These are phyloP conservation scores for Stylosanthes scabra DNA, from an alignment of 331 rosid genomes.

Conservation along the genomic window DNA sequence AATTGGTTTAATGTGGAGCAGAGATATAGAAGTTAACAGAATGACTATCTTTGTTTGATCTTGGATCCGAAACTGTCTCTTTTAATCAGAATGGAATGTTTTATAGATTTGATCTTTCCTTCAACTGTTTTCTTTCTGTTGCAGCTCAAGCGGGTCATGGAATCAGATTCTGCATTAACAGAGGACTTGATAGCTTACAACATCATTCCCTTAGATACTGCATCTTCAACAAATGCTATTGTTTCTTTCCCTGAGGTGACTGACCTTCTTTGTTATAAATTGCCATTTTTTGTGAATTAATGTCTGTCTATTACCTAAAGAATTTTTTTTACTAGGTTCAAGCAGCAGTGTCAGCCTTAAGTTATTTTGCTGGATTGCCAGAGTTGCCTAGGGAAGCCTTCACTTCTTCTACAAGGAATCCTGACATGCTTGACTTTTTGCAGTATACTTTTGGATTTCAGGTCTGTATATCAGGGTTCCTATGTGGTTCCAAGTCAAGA, in stretches of 20 bases:
- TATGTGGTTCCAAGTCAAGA: constrained; percentile 21
- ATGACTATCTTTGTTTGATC: background rate
- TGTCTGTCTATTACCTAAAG: constrained; percentile 33
- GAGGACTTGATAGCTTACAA: constrained; percentile 91
- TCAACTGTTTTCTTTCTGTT: constrained; percentile 36
- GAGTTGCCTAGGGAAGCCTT: constrained; percentile 71
- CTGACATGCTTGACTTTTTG: constrained; percentile 83
- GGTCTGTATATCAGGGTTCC: constrained; percentile 53
- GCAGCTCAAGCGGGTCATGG: constrained; percentile 86
- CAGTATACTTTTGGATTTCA: constrained; percentile 91
- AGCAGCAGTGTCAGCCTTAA: constrained; percentile 84
- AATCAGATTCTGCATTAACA: constrained; percentile 86
- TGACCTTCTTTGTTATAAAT: constrained; percentile 34
- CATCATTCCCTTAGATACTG: constrained; percentile 88
- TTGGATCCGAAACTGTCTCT: background rate
- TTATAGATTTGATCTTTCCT: constrained; percentile 5
- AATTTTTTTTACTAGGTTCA: constrained; percentile 63
- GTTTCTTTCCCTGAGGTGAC: constrained; percentile 72
- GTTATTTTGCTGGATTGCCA: constrained; percentile 70
- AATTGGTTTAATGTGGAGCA: constrained; percentile 12
- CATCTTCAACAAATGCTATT: constrained; percentile 72
- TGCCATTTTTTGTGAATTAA: constrained; percentile 17
- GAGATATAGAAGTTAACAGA: constrained; percentile 6
- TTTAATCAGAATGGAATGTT: background rate
- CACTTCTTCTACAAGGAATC: constrained; percentile 65